Conservation (phyloP, 306 rosid species). For the Vigna unguiculata region DNA sequence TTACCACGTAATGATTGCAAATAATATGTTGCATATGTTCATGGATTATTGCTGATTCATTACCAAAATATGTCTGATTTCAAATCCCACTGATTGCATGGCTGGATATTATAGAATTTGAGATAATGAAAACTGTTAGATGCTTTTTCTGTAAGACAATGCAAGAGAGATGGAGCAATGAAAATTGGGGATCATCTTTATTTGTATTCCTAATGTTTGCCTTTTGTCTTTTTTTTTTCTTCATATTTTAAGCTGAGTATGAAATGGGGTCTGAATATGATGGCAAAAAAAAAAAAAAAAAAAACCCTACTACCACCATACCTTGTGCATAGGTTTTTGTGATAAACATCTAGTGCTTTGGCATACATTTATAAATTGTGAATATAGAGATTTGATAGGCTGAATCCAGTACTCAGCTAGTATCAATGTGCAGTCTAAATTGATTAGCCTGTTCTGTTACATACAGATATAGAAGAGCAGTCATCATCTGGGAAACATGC, state of each 20-base stretch:
- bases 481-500: slow-evolving; percentile 39
- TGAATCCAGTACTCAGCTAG: neutral
- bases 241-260: no score
- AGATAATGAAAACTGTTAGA: neutral
- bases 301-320: no score
- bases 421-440: slow-evolving; percentile 6
- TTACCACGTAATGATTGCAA: neutral
- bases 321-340: no score
- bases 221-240: neutral
- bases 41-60: neutral
- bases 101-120: neutral
- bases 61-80: neutral
- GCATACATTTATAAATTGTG: neutral
- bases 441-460: slow-evolving; percentile 24
- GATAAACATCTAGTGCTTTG: neutral
- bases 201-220: neutral
- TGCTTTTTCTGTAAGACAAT: neutral
- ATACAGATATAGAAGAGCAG: slow-evolving; percentile 45
- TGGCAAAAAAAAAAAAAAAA: neutral
- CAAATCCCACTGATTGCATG: neutral
- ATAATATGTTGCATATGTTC: neutral
- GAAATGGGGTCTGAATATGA: no score
- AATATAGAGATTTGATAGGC: neutral
- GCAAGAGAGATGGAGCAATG: neutral
- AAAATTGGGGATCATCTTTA: neutral